These are phyloP conservation scores for Camellia sinensis DNA, from an alignment of 148 eudicot species.

Conservation along the genomic window DNA sequence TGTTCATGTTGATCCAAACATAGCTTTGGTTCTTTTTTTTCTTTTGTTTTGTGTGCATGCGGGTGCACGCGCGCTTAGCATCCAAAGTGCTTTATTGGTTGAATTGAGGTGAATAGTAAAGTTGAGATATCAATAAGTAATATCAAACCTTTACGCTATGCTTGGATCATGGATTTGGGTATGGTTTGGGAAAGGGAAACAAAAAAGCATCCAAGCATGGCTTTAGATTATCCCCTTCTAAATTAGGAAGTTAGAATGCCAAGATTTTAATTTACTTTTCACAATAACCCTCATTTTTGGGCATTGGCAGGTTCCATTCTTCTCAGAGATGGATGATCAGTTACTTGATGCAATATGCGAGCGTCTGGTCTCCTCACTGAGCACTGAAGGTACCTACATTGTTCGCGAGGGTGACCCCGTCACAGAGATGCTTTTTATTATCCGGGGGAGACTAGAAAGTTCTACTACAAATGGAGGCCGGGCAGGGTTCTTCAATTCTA, in stretches of 20 bases:
- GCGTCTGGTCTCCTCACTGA: constrained; percentile 70
- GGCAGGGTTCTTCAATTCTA: constrained; percentile 66
- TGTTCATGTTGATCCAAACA: background rate
- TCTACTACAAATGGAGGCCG: constrained; percentile 75
- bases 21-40: background rate
- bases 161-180: no score
- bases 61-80: background rate
- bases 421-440: constrained; percentile 71
- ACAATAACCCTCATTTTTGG: background rate
- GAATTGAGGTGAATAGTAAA: background rate
- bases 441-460: constrained; percentile 59
- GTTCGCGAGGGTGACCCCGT: constrained; percentile 81
- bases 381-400: constrained; percentile 61
- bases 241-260: background rate
- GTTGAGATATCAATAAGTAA: background rate
- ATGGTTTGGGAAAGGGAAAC: no score
- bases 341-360: constrained; percentile 87
- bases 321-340: constrained; percentile 83
- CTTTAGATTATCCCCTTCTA: background rate
- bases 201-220: no score
- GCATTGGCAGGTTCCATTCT: constrained; percentile 70
- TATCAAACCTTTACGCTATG: no score
- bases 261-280: background rate
- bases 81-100: background rate
- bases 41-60: no score